These are phyloP conservation scores for Botryosphaeria dothidea DNA, from an alignment of 2,329 filamentous ascomycete species.

Conservation along the genomic window DNA sequence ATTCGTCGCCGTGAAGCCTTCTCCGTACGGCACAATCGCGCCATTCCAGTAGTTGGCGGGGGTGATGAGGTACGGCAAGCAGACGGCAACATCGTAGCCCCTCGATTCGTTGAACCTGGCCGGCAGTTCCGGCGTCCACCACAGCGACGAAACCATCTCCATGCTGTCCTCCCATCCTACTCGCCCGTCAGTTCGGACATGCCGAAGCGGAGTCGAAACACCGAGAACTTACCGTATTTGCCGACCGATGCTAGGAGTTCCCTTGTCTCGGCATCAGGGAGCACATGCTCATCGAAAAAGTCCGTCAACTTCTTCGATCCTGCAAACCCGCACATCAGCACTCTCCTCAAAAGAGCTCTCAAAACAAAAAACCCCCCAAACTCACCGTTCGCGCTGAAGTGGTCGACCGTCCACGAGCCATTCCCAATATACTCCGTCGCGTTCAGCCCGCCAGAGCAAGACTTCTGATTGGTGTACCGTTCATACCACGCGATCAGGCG, in stretches of 20 bases:
- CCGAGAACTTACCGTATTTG: slow-evolving; percentile 27
- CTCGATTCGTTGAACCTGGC: slow-evolving; percentile 26
- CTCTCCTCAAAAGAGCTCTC: neutral
- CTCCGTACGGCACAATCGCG: slow-evolving; percentile 19
- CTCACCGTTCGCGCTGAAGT: slow-evolving; percentile 32
- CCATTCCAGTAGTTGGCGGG: slow-evolving; percentile 22
- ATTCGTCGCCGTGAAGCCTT: slow-evolving; percentile 19
- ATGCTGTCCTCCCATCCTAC: slow-evolving; percentile 37
- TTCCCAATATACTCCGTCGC: slow-evolving; percentile 33
- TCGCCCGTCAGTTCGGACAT: neutral
- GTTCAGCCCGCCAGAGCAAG: slow-evolving; percentile 22
- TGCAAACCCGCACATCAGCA: neutral
- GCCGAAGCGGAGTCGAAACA: neutral
- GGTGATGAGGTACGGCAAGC: slow-evolving; percentile 32
- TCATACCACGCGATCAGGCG: slow-evolving; percentile 26
- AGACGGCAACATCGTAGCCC: slow-evolving; percentile 32
- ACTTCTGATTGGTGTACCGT: slow-evolving; percentile 25
- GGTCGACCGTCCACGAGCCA: slow-evolving; percentile 36
- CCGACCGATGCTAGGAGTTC: slow-evolving; percentile 26
- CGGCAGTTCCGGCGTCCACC: slow-evolving; percentile 29
- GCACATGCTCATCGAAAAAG: slow-evolving; percentile 36
- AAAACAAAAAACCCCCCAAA: slow-evolving; percentile 20
- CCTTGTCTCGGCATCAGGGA: slow-evolving; percentile 24
- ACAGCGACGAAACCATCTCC: slow-evolving; percentile 30
- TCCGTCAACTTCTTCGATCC: slow-evolving; percentile 25